Base-by-base conservation (phyloP, 2,329 filamentous ascomycete genomes). In the Trichophyton benhamiae region DNA sequence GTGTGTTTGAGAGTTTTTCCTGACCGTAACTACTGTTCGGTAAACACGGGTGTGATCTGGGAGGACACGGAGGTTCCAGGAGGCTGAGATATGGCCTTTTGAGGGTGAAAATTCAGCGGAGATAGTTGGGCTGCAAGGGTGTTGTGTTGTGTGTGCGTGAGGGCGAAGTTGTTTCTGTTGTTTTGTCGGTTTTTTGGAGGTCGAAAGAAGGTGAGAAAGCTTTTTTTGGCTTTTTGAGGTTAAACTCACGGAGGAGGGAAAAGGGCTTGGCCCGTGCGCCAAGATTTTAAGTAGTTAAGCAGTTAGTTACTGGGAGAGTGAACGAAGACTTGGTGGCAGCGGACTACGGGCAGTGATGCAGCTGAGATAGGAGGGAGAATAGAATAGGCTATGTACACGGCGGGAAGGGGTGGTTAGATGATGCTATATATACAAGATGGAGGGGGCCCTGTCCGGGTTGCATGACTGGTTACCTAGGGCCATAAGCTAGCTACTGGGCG, bases 401-500 rank as follows among this genome's bases (percentile, higher is more conserved):
- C 15, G 33, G 27, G 41, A 15, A 44, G 41, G n/a, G n/a, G 41
- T 44, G 41, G 13, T 6, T 17, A 44, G 41, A 44, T 44, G n/a
- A 44, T 44, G n/a, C 15, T n/a, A 13, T 49, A 49, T 49, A 49
- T 49, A 49, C 46, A 49, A 20, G 2, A 22, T 3, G 8, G 46
- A 22, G 6, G 20, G 11, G 33, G 33, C 2, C 33, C 33, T 36
- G 9, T 36, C 11, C 0, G 3, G 33, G 33, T 27, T 27, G 27
- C 27, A 13, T 36, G 22, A 25, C 22, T 25, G n/a, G n/a, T n/a
- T n/a, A n/a, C n/a, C n/a, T n/a, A n/a, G n/a, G n/a, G n/a, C n/a
- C n/a, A n/a, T n/a, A n/a, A n/a, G n/a, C n/a, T n/a, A n/a, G 11
- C 17, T 17, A 58, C 11, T 33, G 55, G 4, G 36, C 65, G 64